Conservation (phyloP, 305 asterid species). For the Lippia alba region DNA sequence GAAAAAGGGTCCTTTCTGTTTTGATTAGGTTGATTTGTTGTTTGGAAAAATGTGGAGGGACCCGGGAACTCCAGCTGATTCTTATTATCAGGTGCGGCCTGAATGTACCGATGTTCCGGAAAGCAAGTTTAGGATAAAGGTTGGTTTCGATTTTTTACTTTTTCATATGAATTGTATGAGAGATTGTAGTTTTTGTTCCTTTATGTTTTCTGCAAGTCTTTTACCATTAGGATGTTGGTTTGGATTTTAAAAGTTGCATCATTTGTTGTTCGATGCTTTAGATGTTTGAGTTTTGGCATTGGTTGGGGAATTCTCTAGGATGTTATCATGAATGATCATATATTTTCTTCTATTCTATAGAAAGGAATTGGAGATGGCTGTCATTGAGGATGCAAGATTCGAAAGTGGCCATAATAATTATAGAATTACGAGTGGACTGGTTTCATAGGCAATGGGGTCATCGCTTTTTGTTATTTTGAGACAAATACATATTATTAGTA, state of each 20-base stretch:
- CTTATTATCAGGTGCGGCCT: constrained; percentile 76
- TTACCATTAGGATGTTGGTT: background rate
- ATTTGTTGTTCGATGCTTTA: constrained; percentile 6
- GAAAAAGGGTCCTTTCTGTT: constrained; percentile 6
- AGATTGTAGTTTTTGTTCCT: background rate
- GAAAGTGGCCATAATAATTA: background rate
- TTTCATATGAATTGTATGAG: background rate
- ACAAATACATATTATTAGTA: background rate
- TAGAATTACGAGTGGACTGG: background rate
- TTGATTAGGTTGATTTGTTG: background rate
- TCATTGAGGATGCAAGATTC: background rate
- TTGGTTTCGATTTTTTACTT: constrained; percentile 25
- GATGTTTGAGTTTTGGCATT: background rate
- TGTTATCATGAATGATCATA: constrained; percentile 20
- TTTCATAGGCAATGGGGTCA: background rate
- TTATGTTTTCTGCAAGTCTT: background rate
- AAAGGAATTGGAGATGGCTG: background rate
- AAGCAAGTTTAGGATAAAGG: constrained; percentile 90
- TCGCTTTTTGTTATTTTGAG: background rate
- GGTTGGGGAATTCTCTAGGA: constrained; percentile 10
- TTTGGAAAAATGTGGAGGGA: constrained; percentile 74
- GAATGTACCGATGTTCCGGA: constrained; percentile 87
- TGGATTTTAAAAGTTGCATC: background rate
- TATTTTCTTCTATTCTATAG: background rate
- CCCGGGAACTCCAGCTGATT: constrained; percentile 82